A percentile compares a stretch with the other conserved stretches of the same genome.
Conservation (phyloP, 1,284 basidiomycete species). For the Volvariella volvacea region DNA sequence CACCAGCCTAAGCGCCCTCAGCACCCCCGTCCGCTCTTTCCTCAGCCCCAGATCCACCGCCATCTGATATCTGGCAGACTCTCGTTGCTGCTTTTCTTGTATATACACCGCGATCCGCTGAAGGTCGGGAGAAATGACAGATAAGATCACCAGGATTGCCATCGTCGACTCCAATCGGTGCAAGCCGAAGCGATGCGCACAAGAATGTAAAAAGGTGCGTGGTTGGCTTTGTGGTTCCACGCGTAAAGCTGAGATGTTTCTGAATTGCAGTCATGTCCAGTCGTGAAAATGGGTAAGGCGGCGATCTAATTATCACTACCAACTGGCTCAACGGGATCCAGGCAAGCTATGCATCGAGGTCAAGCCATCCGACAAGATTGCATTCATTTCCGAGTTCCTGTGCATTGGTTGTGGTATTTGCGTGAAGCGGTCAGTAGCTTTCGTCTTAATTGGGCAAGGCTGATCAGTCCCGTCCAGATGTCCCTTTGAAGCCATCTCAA, state of each 20-base stretch:
- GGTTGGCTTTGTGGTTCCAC: neutral
- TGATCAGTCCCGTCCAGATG: constrained; percentile 49
- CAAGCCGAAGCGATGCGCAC: constrained; percentile 88
- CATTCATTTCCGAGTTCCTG: constrained; percentile 94
- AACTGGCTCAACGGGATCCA: constrained; percentile 21
- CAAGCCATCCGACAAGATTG: constrained; percentile 88
- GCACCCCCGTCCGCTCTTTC: neutral
- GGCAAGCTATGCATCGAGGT: constrained; percentile 98
- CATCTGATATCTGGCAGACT: no score
- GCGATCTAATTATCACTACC: neutral
- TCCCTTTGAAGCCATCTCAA: constrained; percentile 95
- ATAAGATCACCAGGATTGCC: constrained; percentile 94
- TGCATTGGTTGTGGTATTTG: constrained; percentile 99
- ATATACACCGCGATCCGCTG: no score
- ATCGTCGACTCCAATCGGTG: constrained; percentile 92
- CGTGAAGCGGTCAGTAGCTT: constrained; percentile 81
- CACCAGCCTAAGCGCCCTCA: constrained; percentile 1
- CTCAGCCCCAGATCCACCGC: neutral
- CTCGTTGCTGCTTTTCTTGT: no score
- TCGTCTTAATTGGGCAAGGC: neutral
- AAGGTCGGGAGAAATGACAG: constrained; percentile 44
- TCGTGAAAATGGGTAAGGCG: constrained; percentile 90
- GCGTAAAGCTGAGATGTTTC: constrained; percentile 10
- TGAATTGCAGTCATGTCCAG: constrained; percentile 77
- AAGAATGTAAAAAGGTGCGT: constrained; percentile 85